These are phyloP conservation scores for Aureobasidium uvarum DNA, from an alignment of 2,329 filamentous ascomycete genomes.

Conservation along the genomic window DNA sequence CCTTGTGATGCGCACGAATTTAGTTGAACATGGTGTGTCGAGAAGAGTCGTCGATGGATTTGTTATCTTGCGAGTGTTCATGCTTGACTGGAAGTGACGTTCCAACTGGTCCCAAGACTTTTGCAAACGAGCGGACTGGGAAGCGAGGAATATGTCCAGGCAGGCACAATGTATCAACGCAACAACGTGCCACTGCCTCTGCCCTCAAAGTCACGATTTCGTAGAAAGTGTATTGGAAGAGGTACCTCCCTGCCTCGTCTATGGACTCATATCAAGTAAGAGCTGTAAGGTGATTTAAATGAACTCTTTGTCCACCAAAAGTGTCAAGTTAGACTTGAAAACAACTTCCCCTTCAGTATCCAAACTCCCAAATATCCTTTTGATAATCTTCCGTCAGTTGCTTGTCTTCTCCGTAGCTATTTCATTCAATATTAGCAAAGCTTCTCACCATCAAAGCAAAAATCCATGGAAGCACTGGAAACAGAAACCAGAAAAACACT, in stretches of 20 bases:
- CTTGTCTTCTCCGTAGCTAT: conserved; percentile 69
- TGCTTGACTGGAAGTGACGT: background rate
- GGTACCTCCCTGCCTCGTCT: no score
- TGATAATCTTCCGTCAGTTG: conserved; percentile 78
- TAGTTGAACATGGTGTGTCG: background rate
- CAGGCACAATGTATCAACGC: background rate
- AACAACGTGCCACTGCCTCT: background rate
- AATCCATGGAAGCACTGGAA: background rate
- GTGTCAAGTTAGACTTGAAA: no score
- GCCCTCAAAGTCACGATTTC: background rate
- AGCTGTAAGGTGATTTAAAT: no score
- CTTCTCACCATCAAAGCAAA: background rate
- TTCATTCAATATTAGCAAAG: background rate
- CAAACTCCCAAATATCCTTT: conserved; percentile 74
- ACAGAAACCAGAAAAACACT: conserved; percentile 29
- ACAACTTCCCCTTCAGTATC: conserved; percentile 13
- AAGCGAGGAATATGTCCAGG: background rate
- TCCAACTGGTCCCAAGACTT: background rate
- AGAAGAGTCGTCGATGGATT: background rate
- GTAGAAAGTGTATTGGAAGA: background rate
- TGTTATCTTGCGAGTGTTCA: background rate
- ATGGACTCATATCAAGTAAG: no score
- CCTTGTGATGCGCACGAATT: no score
- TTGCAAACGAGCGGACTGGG: background rate
- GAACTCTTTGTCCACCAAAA: no score